These are phyloP conservation scores for Striga hermonthica DNA, from an alignment of 305 asterid genomes.

Conservation along the genomic window DNA sequence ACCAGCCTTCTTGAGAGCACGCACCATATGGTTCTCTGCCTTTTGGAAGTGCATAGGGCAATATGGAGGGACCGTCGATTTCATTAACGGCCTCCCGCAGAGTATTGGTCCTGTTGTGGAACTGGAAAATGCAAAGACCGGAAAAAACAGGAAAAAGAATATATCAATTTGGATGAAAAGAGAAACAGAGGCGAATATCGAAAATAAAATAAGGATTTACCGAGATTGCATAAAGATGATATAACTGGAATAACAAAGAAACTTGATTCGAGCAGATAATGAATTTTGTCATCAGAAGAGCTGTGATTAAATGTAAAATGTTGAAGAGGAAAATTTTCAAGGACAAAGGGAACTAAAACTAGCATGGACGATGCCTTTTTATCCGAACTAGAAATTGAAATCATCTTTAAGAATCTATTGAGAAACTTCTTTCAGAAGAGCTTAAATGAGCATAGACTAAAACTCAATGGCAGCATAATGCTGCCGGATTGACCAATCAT, in stretches of 20 bases:
- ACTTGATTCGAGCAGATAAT: background rate
- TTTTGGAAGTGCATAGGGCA: slow-evolving; percentile 64
- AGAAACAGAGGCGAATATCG: background rate
- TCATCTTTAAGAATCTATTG: too few species aligned
- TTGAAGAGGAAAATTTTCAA: background rate
- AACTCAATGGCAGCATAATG: too few species aligned
- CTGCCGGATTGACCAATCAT: too few species aligned
- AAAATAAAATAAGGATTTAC: background rate
- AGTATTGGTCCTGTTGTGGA: slow-evolving; percentile 74
- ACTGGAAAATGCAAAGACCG: slow-evolving; percentile 38
- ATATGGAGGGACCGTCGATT: slow-evolving; percentile 68
- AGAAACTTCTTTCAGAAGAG: too few species aligned
- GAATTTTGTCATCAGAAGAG: slow-evolving; percentile 24
- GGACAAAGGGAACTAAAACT: background rate
- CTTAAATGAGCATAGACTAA: too few species aligned
- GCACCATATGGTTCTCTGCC: slow-evolving; percentile 71
- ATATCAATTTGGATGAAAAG: background rate
- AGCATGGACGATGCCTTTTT: background rate
- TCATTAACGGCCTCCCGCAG: slow-evolving; percentile 74
- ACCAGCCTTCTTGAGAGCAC: slow-evolving; percentile 81
- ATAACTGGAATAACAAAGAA: slow-evolving; percentile 12
- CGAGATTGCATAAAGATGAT: background rate
- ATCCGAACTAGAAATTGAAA: too few species aligned
- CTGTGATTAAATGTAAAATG: background rate
- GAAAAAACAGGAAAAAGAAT: slow-evolving; percentile 21